phyloP scores from a whole-genome alignment of 306 rosid species.

The Gynostemma pentaphyllum region DNA sequence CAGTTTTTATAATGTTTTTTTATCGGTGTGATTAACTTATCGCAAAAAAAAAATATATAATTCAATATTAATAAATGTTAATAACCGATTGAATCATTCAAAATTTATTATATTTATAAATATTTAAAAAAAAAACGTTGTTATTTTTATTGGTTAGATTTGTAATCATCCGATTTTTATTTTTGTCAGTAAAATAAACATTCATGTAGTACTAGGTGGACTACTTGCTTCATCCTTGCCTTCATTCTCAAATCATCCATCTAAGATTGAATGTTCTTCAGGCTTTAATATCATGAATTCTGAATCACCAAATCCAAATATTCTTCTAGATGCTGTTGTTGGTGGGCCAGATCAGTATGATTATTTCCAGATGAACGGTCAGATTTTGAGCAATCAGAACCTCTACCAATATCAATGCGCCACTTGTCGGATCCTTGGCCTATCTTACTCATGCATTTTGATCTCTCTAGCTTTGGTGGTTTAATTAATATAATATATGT shows the following conservation, averaged over 20 bases:
- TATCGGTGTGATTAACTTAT: too few species aligned
- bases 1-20: too few species aligned
- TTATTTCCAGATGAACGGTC: constrained; percentile 61
- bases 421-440: constrained; percentile 42
- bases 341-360: constrained; percentile 83
- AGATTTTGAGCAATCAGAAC: constrained; percentile 78
- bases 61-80: too few species aligned
- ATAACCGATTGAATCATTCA: too few species aligned
- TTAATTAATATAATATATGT: too few species aligned
- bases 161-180: too few species aligned
- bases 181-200: too few species aligned
- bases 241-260: constrained; percentile 41
- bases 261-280: constrained; percentile 65
- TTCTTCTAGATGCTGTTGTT: constrained; percentile 53
- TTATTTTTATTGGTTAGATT: too few species aligned
- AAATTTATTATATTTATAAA: too few species aligned
- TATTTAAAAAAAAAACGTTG: too few species aligned
- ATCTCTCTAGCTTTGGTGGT: neutral
- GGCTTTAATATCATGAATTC: constrained; percentile 60
- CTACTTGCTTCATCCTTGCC: constrained; percentile 49
- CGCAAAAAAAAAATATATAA: too few species aligned
- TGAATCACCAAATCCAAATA: constrained; percentile 59
- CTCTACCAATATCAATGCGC: constrained; percentile 89
- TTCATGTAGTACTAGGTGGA: too few species aligned
- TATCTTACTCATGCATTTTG: neutral